Evolutionary conservation across 257 asterid genomes (phyloP), one percentile per base, ranked within the genome.

Genomic region (Henckelia pumila): DNA sequence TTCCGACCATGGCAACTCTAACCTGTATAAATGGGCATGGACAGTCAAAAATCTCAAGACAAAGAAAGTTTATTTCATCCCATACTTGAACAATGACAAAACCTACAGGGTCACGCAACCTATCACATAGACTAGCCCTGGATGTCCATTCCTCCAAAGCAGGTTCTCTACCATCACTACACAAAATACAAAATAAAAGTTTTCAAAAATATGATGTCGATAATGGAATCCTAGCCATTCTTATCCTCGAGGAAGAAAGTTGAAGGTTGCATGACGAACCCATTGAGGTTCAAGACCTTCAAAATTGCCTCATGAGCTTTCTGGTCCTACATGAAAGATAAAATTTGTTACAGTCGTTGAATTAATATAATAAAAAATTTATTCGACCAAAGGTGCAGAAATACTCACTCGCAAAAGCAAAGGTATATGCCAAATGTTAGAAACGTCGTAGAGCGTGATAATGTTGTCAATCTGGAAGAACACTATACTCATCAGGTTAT

Each of bases 281-380:
- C 71, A 52, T 74, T 73, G 64, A 88, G 85, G 64, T 88, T 85
- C 78, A 92, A 76, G 81, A 78, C 97, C 80, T 82, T 88, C 82
- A 89, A 73, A 77, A 92, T 89, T 65, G 97, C 92, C 78, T 86
- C 89, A 79, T 92, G 98, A 61, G 91, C 98, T 81, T 88, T 92
- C 82, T 92, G 98, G 19, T 86, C 89, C 98, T 92, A 69, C 28
- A 73, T 61, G 50, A 73, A 53, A 47, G 59, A 62, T 44, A 29
- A 64, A 28, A 49, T 47, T 20, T 59, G 57, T 64, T 67, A 55
- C 32, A 47, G 33, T 22, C 4, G 30, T 25, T 53, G 40, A 68
- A 29, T 56, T 75, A 56, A 53, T 61, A 71, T 5, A 7, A 30
- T 21, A 53, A 67, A 56, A 33, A 33, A 59, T 56, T 35, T 4